Conservation (phyloP, 805 yeast genomes). For the Lachancea sp. region DNA sequence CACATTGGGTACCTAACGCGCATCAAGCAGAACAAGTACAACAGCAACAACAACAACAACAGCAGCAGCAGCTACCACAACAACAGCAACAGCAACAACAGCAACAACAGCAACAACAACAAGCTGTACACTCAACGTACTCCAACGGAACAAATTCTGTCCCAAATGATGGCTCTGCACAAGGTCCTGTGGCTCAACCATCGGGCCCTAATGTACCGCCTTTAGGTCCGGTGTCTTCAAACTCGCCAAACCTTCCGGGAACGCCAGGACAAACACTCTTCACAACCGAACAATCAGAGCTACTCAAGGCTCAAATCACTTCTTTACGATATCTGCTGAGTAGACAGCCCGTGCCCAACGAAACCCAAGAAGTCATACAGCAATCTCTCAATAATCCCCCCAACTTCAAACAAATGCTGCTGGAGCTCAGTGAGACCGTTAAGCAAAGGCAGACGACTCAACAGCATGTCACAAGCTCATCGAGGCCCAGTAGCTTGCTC, state of each 20-base stretch:
- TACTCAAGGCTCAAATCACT: constrained; percentile 32
- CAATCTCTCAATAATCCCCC: constrained; percentile 30
- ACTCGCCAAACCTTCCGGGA: neutral
- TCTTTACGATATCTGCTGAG: constrained; percentile 29
- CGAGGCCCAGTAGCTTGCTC: neutral
- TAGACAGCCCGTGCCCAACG: constrained; percentile 27
- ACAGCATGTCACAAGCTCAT: neutral
- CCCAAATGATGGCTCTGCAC: neutral
- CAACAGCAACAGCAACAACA: constrained; percentile 5
- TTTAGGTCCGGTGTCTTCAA: neutral
- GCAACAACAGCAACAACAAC: constrained; percentile 6
- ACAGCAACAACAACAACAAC: neutral
- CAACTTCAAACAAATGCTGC: constrained; percentile 28
- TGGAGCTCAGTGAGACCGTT: constrained; percentile 27
- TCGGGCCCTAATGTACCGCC: neutral
- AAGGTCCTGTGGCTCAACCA: neutral
- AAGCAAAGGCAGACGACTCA: constrained; percentile 13
- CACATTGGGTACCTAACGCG: neutral
- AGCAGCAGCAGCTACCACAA: neutral
- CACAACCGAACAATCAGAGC: constrained; percentile 26
- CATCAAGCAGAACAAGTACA: neutral
- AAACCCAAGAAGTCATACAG: constrained; percentile 25
- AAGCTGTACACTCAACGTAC: neutral
- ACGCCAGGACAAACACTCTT: constrained; percentile 12
- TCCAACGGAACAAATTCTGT: neutral